Conservation (phyloP, 148 eudicot genomes). For the Dysphania ambrosioides region DNA sequence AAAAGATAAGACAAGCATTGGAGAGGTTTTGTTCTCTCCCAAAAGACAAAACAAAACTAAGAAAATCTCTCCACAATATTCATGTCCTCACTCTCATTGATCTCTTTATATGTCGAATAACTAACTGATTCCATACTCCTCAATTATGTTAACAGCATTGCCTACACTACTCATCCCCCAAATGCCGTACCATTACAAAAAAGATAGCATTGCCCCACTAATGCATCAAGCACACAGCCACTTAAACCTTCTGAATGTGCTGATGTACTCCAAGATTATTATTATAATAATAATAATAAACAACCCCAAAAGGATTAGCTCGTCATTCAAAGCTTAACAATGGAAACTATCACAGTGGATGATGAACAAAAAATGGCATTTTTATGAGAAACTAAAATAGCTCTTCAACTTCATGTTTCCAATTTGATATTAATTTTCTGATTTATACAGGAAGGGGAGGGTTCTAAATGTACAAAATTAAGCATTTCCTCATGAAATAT, state of each 20-base stretch:
- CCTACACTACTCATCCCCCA: too few species aligned
- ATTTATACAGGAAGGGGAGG: background rate
- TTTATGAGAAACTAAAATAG: background rate
- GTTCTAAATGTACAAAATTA: background rate
- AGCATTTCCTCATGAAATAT: background rate
- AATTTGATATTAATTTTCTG: background rate
- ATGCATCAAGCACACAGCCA: conserved; percentile 3
- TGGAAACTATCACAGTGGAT: background rate
- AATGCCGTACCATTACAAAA: too few species aligned
- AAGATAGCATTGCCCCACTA: background rate
- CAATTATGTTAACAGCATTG: too few species aligned
- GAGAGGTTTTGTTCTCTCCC: too few species aligned
- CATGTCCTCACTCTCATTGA: too few species aligned
- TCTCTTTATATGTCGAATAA: too few species aligned
- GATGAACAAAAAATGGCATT: background rate
- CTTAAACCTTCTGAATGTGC: background rate
- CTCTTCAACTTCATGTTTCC: background rate
- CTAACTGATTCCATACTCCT: too few species aligned
- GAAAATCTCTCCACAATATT: too few species aligned
- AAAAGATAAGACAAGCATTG: too few species aligned
- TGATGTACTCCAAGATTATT: background rate
- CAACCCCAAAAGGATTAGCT: too few species aligned
- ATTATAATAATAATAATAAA: too few species aligned
- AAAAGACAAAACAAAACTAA: too few species aligned
- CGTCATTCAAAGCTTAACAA: background rate